Conservation (phyloP, 2,329 filamentous ascomycete species). For the Ophiostoma novo-ulmi region DNA sequence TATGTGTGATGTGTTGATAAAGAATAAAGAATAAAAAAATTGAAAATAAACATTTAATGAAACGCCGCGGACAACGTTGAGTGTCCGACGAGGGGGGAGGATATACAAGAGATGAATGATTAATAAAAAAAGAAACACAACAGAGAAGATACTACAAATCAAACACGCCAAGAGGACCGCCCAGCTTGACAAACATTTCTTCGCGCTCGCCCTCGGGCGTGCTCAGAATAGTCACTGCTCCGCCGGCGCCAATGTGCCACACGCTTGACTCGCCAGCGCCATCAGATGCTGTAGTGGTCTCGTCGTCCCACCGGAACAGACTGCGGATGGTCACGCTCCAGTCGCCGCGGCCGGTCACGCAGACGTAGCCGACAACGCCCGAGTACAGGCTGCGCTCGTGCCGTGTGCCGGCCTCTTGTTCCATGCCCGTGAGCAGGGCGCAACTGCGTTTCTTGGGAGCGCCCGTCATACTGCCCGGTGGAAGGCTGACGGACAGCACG, state of each 20-base stretch:
- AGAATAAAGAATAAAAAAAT: conserved; percentile 7
- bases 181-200: conserved; percentile 79
- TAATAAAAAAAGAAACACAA: background rate
- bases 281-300: conserved; percentile 32
- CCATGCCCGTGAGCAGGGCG: conserved; percentile 68
- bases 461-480: conserved; percentile 93
- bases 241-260: conserved; percentile 86
- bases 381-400: conserved; percentile 71
- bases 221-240: conserved; percentile 81
- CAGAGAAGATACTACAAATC: conserved; percentile 28
- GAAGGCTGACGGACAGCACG: conserved; percentile 70
- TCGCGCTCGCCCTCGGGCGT: conserved; percentile 75
- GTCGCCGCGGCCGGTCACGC: conserved; percentile 76
- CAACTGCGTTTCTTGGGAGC: conserved; percentile 92
- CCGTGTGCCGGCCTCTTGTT: conserved; percentile 38
- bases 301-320: conserved; percentile 67
- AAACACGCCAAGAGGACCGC: conserved; percentile 52
- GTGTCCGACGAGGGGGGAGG: conserved; percentile 13
- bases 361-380: conserved; percentile 84
- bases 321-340: conserved; percentile 90
- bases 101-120: background rate
- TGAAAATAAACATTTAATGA: background rate
- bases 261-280: conserved; percentile 41
- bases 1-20: background rate
- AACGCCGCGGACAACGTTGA: conserved; percentile 22